Evolutionary conservation across 257 asterid genomes (phyloP).

Genomic region (Ehretia macrophylla): DNA sequence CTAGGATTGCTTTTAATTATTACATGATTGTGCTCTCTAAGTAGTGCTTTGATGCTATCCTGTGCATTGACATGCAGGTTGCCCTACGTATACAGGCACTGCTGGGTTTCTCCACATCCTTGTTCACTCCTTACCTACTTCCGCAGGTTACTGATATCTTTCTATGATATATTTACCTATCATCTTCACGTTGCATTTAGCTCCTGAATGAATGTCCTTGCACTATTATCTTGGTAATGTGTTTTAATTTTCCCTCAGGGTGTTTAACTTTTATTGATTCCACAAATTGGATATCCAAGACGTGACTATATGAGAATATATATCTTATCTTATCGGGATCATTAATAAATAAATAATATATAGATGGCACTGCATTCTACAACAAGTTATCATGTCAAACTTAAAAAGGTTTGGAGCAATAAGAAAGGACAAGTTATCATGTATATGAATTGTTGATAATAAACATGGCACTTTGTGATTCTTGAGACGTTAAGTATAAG

Average conservation of each 20-base stretch:
- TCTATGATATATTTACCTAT: not conserved
- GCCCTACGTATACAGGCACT: constrained; percentile 63
- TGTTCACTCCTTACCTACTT: constrained; percentile 54
- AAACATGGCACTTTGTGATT: too few relatives aligned
- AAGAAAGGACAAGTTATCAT: too few relatives aligned
- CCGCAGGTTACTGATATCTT: constrained; percentile 39
- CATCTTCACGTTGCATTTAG: not conserved
- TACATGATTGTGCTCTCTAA: not conserved
- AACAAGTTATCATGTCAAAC: too few relatives aligned
- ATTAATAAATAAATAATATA: too few relatives aligned
- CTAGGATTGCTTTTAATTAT: not conserved
- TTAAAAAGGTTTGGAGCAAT: too few relatives aligned
- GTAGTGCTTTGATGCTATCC: not conserved
- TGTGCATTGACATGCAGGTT: constrained; percentile 38
- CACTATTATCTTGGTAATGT: not conserved
- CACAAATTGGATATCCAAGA: too few relatives aligned
- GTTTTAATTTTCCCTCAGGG: too few relatives aligned
- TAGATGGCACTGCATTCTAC: too few relatives aligned
- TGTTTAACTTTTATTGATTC: too few relatives aligned
- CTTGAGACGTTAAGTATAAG: too few relatives aligned
- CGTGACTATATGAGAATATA: too few relatives aligned
- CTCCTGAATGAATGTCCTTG: not conserved
- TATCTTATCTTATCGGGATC: not conserved
- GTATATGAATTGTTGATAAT: too few relatives aligned
- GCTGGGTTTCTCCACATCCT: constrained; percentile 49